Percentiles rank a stretch among this genome's conserved stretches.
These are phyloP conservation scores for Talaromyces thailandensis DNA, from an alignment of 495 filamentous ascomycete species.

Conservation along the genomic window DNA sequence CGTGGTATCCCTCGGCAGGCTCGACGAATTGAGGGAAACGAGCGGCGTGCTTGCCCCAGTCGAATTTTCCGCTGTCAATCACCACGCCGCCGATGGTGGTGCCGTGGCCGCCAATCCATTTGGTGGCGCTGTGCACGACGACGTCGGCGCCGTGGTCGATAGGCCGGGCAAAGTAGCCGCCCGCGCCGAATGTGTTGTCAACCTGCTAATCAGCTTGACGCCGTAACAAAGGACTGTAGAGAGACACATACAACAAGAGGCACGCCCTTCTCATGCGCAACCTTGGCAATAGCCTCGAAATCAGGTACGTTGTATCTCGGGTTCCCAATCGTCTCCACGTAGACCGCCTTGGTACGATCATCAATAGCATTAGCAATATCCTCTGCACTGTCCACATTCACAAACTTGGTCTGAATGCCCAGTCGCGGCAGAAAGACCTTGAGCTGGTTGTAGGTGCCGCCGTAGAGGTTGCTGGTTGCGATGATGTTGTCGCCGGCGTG, in stretches of 20 bases:
- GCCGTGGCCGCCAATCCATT: conserved; percentile 98
- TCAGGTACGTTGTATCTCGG: conserved; percentile 91
- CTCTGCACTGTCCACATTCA: conserved; percentile 71
- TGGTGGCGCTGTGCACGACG: conserved; percentile 90
- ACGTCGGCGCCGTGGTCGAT: conserved; percentile 94
- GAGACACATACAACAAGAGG: conserved; percentile 64
- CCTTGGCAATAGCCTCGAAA: conserved; percentile 73
- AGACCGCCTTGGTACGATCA: conserved; percentile 93
- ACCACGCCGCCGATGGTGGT: conserved; percentile 91
- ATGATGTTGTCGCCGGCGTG: conserved; percentile 91
- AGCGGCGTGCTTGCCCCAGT: conserved; percentile 83
- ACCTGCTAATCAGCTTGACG: conserved; percentile 36
- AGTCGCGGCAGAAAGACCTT: conserved; percentile 84
- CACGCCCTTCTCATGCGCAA: conserved; percentile 71
- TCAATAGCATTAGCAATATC: conserved; percentile 84
- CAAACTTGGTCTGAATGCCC: conserved; percentile 86
- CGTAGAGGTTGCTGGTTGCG: conserved; percentile 86
- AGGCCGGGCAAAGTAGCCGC: conserved; percentile 82
- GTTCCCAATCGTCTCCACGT: conserved; percentile 93
- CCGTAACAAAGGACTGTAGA: background rate
- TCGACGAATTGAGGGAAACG: conserved; percentile 93
- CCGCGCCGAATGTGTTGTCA: conserved; percentile 97
- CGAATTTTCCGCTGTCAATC: conserved; percentile 88
- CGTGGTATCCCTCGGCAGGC: conserved; percentile 89
- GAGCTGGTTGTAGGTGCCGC: conserved; percentile 97